phyloP scores from a whole-genome alignment of 2,329 filamentous ascomycete species.

The Thielaviopsis ethacetica region DNA sequence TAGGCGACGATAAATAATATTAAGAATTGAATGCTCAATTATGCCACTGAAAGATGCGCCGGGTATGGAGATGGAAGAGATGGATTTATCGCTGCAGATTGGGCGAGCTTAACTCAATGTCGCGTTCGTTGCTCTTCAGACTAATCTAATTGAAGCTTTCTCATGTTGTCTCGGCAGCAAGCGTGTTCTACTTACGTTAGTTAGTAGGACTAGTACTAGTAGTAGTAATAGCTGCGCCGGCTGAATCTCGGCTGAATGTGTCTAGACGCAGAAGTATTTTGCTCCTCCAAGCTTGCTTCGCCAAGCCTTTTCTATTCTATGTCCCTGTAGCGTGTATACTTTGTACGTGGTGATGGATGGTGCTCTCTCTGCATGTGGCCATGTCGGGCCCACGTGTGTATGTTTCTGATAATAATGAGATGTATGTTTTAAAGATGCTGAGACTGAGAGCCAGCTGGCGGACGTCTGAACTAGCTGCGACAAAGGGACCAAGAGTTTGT shows the following conservation, averaged over 20 bases:
- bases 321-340: no score
- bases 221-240: conserved; percentile 12
- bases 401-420: no score
- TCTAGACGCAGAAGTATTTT: neutral
- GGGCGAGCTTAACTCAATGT: neutral
- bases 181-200: no score
- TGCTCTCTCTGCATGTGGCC: no score
- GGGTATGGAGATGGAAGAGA: neutral
- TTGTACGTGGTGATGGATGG: no score
- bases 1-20: neutral
- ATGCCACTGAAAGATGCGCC: neutral
- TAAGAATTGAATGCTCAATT: neutral
- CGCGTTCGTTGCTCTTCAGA: conserved; percentile 1
- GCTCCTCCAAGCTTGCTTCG: no score
- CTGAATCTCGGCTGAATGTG: conserved; percentile 3
- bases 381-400: no score
- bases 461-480: no score
- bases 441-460: conserved; percentile 2
- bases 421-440: neutral
- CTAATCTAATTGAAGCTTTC: neutral
- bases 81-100: neutral
- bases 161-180: neutral
- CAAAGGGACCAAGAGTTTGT: no score
- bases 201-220: no score
- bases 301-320: no score